Conservation (phyloP, 2,329 filamentous ascomycete genomes). For the Cladosporium sp. region DNA sequence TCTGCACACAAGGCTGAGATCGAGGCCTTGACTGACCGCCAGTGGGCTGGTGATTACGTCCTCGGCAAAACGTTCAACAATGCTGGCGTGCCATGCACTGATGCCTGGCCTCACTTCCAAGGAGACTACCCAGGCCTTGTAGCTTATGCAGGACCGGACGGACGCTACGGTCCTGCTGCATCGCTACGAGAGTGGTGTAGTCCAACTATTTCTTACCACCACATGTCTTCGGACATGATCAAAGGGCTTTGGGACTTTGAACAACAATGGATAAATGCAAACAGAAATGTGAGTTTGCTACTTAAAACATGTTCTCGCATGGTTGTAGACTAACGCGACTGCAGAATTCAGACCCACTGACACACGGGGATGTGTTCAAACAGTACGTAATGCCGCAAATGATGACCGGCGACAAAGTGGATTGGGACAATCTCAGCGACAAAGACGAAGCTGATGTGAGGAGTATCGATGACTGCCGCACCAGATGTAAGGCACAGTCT, state of each 20-base stretch:
- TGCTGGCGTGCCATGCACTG: constrained; percentile 46
- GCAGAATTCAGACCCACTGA: constrained; percentile 17
- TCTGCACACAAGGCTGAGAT: constrained; percentile 42
- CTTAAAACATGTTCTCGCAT: too few species aligned
- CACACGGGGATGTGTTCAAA: constrained; percentile 30
- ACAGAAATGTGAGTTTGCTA: constrained; percentile 19
- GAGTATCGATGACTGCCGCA: constrained; percentile 18
- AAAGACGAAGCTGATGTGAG: constrained; percentile 9
- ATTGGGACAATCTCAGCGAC: constrained; percentile 34
- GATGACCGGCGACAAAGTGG: constrained; percentile 16
- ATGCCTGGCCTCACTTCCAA: constrained; percentile 46
- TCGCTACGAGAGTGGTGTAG: constrained; percentile 40
- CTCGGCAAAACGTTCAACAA: constrained; percentile 50
- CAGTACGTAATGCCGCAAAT: constrained; percentile 28
- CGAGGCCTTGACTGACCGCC: constrained; percentile 44
- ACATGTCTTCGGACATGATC: constrained; percentile 31
- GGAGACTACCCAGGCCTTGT: constrained; percentile 43
- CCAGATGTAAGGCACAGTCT: constrained; percentile 14
- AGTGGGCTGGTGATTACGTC: constrained; percentile 57
- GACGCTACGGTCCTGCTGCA: constrained; percentile 28
- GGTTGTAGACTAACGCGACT: background rate
- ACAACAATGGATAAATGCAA: constrained; percentile 28
- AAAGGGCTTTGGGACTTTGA: constrained; percentile 33
- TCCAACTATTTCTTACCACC: constrained; percentile 41
- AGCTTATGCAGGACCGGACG: constrained; percentile 35